Evolutionary conservation across 768 basidiomycete genomes (phyloP).

Genomic region (Leccinum rimulosum): DNA sequence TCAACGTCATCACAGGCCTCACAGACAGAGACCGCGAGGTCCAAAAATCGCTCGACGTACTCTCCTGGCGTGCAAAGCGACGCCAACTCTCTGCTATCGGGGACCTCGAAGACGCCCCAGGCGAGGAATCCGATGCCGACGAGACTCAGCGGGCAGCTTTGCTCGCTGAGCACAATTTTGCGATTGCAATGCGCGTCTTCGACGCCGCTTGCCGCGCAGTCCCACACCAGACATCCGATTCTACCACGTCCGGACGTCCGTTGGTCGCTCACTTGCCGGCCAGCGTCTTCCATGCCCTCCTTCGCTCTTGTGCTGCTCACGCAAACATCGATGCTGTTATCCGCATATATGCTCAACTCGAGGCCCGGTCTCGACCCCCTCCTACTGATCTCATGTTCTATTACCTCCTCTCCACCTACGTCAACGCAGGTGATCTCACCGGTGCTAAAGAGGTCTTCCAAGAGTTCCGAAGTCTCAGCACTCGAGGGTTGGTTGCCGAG

Average conservation of each 20-base stretch:
- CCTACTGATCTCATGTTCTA: slow-evolving; percentile 43
- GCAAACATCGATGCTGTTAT: slow-evolving; percentile 59
- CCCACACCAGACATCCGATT: slow-evolving; percentile 16
- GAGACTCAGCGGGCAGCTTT: slow-evolving; percentile 43
- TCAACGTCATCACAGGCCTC: slow-evolving; percentile 57
- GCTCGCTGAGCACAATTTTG: slow-evolving; percentile 65
- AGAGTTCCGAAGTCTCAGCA: slow-evolving; percentile 48
- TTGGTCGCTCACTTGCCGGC: slow-evolving; percentile 28
- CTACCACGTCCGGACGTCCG: slow-evolving; percentile 7
- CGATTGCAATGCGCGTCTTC: slow-evolving; percentile 71
- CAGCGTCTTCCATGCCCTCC: slow-evolving; percentile 48
- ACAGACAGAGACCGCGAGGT: slow-evolving; percentile 69
- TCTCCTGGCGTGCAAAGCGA: slow-evolving; percentile 43
- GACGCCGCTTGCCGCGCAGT: slow-evolving; percentile 46
- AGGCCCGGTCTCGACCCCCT: slow-evolving; percentile 34
- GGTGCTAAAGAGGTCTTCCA: slow-evolving; percentile 60
- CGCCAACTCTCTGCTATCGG: slow-evolving; percentile 13
- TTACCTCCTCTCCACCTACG: slow-evolving; percentile 58
- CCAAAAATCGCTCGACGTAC: slow-evolving; percentile 38
- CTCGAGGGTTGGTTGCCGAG: slow-evolving; percentile 28
- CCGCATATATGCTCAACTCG: slow-evolving; percentile 61
- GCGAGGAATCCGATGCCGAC: slow-evolving; percentile 19
- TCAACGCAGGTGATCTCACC: slow-evolving; percentile 46
- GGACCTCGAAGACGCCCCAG: slow-evolving; percentile 2
- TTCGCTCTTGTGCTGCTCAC: slow-evolving; percentile 61